phyloP scores from a whole-genome alignment of 2,329 filamentous ascomycete species.

The Cercospora janseana region DNA sequence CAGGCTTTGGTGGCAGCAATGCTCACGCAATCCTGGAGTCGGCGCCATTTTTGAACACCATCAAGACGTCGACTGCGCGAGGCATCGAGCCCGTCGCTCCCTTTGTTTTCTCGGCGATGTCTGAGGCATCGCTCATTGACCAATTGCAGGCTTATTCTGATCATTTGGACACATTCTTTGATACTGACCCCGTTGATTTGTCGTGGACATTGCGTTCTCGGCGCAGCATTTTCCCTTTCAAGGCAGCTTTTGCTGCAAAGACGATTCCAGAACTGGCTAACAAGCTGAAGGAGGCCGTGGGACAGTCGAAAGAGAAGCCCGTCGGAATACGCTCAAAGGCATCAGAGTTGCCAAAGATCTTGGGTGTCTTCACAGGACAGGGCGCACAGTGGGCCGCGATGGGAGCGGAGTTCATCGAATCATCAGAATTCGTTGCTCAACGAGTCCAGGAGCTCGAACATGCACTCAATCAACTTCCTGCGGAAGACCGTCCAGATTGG shows the following conservation, averaged over 20 bases:
- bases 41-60: slow-evolving; percentile 3
- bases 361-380: slow-evolving; percentile 25
- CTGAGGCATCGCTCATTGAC: background rate
- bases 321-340: slow-evolving; percentile 11
- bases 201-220: slow-evolving; percentile 17
- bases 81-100: background rate
- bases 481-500: slow-evolving; percentile 19
- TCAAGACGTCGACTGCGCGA: background rate
- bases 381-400: slow-evolving; percentile 26
- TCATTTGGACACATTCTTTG: background rate
- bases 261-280: background rate
- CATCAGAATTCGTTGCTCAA: slow-evolving; percentile 16
- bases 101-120: slow-evolving; percentile 8
- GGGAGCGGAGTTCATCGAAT: slow-evolving; percentile 25
- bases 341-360: background rate
- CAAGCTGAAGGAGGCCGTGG: background rate
- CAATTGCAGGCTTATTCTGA: background rate
- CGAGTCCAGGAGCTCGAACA: slow-evolving; percentile 4
- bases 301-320: too few species aligned
- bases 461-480: slow-evolving; percentile 19
- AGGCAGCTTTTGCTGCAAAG: slow-evolving; percentile 10
- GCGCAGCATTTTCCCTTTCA: slow-evolving; percentile 6
- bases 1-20: slow-evolving; percentile 32
- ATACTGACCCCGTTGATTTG: too few species aligned
- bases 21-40: slow-evolving; percentile 30